Conservation (phyloP, 805 yeast species). For the Novakomyces olei region DNA sequence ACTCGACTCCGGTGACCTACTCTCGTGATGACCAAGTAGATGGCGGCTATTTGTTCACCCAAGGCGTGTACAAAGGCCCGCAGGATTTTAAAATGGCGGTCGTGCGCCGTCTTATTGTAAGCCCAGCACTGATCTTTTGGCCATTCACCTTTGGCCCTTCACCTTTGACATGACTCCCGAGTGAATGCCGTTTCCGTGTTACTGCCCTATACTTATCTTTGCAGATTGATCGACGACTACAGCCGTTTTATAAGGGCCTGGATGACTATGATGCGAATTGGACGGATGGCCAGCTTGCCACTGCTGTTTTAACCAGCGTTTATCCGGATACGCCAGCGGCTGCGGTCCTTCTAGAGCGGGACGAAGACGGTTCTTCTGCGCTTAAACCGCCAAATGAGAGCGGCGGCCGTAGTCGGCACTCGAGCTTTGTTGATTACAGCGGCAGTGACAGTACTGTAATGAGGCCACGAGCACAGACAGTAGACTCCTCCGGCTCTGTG, state of each 20-base stretch:
- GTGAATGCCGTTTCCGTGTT: background rate
- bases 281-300: constrained; percentile 46
- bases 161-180: background rate
- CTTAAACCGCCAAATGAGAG: background rate
- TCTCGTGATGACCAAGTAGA: constrained; percentile 31
- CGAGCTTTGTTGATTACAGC: background rate
- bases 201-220: background rate
- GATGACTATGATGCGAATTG: constrained; percentile 55
- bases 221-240: constrained; percentile 40
- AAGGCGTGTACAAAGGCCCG: constrained; percentile 58
- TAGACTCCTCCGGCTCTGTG: constrained; percentile 8
- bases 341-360: background rate
- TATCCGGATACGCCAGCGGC: background rate
- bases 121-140: constrained; percentile 2
- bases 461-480: constrained; percentile 4
- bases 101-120: constrained; percentile 42
- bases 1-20: background rate
- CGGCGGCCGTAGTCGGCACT: background rate
- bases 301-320: constrained; percentile 13
- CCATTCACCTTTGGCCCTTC: background rate
- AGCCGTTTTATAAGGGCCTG: constrained; percentile 81
- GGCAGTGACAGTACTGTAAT: no score
- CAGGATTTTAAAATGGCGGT: constrained; percentile 53
- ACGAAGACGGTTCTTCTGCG: background rate
- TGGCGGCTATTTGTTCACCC: constrained; percentile 86